Evolutionary conservation across 1,284 basidiomycete genomes (phyloP), one percentile per base, ranked within the genome.

Genomic region (Albatrellus sp.): DNA sequence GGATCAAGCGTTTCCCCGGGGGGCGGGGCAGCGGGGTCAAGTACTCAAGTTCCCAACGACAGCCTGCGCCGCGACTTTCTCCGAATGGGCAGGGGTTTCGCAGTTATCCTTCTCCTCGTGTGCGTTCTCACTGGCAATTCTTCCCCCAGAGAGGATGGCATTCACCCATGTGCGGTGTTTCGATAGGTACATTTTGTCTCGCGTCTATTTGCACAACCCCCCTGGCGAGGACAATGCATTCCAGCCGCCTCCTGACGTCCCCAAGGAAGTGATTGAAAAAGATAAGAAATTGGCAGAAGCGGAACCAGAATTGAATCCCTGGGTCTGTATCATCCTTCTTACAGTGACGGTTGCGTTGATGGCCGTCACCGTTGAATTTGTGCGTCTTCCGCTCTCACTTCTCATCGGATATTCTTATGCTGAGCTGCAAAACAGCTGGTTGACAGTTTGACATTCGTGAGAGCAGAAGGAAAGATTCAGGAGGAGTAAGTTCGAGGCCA

Each of bases 321-420:
- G 69, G 61, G 70, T 76, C 3, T 76, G 75, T 50, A 59, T 80
- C 12, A 53, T 60, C 11, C 61, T 80, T 48, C 64, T 85, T 2
- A 39, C 62, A 2, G 38, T 75, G 34, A 70, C 70, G 20, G 71
- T 83, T 36, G 73, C 58, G 12, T 57, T 83, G 33, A 75, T 80
- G 73, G 77, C 72, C 32, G 64, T 68, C 24, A 83, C 80, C 2
- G 79, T 76, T 19, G 79, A 81, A 68, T 81, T 72, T 66, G 78
- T 81, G 50, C 52, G 68, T 63, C n/a, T n/a, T n/a, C n/a, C n/a
- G n/a, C n/a, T n/a, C n/a, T n/a, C 5, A 19, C 5, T 17, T 14
- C 42, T 24, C 14, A 17, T 24, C 31, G 39, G 17, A 24, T 40
- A 12, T 16, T 29, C 24, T 9, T 3, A 29, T 14, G 31, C 32